Conservation (phyloP, 2,329 filamentous ascomycete species). For the Pseudocercospora ulei region DNA sequence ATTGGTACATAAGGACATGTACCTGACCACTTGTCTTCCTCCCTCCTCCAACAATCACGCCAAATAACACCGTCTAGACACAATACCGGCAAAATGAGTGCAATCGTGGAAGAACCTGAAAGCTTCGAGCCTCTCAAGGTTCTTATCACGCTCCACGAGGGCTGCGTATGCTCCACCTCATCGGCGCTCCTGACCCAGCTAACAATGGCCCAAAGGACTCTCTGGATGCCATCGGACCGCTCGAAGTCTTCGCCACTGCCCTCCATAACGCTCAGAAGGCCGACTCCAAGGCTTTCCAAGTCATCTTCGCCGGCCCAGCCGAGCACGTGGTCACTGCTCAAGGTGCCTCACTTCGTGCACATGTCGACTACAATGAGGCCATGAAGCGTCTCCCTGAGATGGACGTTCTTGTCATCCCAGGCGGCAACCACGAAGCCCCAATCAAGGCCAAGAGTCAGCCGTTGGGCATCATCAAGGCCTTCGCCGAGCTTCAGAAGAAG, state of each 20-base stretch:
- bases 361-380: constrained; percentile 70
- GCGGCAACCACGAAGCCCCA: constrained; percentile 56
- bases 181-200: not conserved
- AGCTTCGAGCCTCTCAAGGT: constrained; percentile 47
- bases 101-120: constrained; percentile 38
- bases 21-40: constrained; percentile 5
- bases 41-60: constrained; percentile 9
- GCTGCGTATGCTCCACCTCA: not conserved
- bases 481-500: constrained; percentile 67
- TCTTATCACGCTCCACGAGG: constrained; percentile 41
- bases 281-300: constrained; percentile 47
- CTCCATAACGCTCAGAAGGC: constrained; percentile 47
- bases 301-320: constrained; percentile 43
- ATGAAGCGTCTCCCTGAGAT: constrained; percentile 63
- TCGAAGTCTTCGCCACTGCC: constrained; percentile 49
- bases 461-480: constrained; percentile 62
- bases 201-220: constrained; percentile 13
- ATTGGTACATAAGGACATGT: no score
- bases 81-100: constrained; percentile 41
- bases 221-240: constrained; percentile 46
- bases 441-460: constrained; percentile 60
- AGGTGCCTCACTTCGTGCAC: constrained; percentile 60
- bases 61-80: constrained; percentile 6
- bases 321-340: constrained; percentile 47
- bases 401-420: constrained; percentile 68